Evolutionary conservation across 495 filamentous ascomycete genomes (phyloP).

Genomic region (Tuber borchii): DNA sequence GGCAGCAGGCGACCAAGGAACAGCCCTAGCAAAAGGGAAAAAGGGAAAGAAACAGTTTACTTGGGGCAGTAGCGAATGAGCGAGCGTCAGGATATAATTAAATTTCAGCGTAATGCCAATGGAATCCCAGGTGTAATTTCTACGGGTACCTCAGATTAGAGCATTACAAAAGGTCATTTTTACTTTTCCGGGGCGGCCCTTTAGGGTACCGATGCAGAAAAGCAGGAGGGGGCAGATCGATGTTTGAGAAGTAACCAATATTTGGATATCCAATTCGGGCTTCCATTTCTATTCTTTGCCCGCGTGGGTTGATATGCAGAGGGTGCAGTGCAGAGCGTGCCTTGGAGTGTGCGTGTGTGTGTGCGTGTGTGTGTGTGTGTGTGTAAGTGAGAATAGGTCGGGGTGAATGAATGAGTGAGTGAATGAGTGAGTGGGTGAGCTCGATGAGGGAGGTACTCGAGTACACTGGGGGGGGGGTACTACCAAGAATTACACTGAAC

Average conservation of each 20-base stretch:
- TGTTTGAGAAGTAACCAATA: slow-evolving; percentile 4
- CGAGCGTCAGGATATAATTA: neutral
- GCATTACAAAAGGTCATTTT: slow-evolving; percentile 1
- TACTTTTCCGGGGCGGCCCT: slow-evolving; percentile 4
- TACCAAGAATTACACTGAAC: slow-evolving; percentile 9
- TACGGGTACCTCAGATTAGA: slow-evolving; percentile 4
- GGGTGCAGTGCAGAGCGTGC: slow-evolving; percentile 5
- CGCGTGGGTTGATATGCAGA: slow-evolving; percentile 5
- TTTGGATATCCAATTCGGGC: slow-evolving; percentile 4
- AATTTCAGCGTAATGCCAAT: neutral
- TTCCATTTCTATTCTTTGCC: slow-evolving; percentile 1
- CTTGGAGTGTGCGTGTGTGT: neutral
- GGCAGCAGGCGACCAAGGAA: neutral
- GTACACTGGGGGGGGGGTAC: too few species aligned
- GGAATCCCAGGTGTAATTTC: neutral
- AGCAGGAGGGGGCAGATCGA: neutral
- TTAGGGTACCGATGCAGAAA: neutral
- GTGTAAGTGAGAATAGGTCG: neutral
- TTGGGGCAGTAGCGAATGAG: neutral
- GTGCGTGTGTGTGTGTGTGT: neutral
- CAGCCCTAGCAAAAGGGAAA: neutral
- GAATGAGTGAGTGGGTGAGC: slow-evolving; percentile 13
- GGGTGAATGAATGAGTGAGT: neutral
- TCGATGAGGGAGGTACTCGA: neutral
- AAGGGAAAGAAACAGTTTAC: neutral